These are phyloP conservation scores for Naganishia vishniacii DNA, from an alignment of 768 basidiomycete genomes.

Conservation along the genomic window DNA sequence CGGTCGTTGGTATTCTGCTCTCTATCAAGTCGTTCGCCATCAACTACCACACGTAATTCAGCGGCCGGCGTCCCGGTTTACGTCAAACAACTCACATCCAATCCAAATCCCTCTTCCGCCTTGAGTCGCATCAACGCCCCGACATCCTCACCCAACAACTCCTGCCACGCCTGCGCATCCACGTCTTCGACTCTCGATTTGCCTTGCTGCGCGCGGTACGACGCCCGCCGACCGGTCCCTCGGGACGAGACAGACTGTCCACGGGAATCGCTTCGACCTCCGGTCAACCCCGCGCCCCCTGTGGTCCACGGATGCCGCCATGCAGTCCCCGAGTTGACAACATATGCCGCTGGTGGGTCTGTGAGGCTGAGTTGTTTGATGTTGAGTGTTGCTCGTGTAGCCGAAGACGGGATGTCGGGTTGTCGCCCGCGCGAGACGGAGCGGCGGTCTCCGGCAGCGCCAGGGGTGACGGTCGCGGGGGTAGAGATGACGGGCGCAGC, in stretches of 20 bases:
- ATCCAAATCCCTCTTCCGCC: constrained; percentile 43
- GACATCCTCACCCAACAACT: constrained; percentile 37
- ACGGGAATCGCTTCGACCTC: background rate
- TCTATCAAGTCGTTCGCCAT: constrained; percentile 42
- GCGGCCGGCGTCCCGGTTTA: too few relatives aligned
- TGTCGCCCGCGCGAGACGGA: constrained; percentile 7
- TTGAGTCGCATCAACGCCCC: constrained; percentile 38
- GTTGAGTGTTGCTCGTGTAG: constrained; percentile 4
- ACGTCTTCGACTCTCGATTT: background rate
- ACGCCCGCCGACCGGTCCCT: background rate
- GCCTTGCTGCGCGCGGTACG: background rate
- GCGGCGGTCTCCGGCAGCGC: background rate
- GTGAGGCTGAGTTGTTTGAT: constrained; percentile 9
- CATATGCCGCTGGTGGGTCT: background rate
- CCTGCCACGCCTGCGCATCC: constrained; percentile 29
- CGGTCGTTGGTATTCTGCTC: constrained; percentile 33
- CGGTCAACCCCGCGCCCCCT: background rate
- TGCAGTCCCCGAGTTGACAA: constrained; percentile 1
- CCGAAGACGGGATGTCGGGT: background rate
- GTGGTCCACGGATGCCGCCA: constrained; percentile 13
- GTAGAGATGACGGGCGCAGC: background rate
- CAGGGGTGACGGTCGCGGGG: background rate
- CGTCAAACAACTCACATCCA: constrained; percentile 45
- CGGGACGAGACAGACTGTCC: too few relatives aligned
- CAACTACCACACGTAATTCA: too few relatives aligned